phyloP scores from a whole-genome alignment of 306 rosid genomes.

The Fragaria iinumae region DNA sequence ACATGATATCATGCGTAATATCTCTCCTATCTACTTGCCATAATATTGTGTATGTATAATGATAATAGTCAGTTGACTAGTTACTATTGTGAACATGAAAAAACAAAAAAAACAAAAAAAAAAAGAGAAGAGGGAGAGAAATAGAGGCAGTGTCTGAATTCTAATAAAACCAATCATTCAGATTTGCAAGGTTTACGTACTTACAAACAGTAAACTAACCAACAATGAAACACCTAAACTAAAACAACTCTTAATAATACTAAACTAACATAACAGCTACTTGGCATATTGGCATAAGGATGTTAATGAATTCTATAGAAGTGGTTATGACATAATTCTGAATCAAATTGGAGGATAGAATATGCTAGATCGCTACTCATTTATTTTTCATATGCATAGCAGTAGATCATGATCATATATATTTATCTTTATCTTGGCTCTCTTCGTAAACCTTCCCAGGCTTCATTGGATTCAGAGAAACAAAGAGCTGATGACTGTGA shows the following conservation, averaged over 20 bases:
- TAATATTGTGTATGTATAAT: not conserved
- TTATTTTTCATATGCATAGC: slow-evolving; percentile 13
- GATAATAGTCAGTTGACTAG: not conserved
- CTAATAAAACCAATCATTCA: not conserved
- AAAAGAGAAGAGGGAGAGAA: not conserved
- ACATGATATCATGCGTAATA: not conserved
- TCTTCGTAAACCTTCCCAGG: slow-evolving; percentile 25
- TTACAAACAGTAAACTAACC: not conserved
- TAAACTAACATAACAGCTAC: not conserved
- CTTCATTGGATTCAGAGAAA: slow-evolving; percentile 54
- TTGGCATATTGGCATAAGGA: not conserved
- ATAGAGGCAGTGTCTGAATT: not conserved
- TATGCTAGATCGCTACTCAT: not conserved
- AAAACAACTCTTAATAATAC: not conserved
- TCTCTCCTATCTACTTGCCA: not conserved
- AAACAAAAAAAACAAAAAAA: not conserved
- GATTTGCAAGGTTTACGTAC: not conserved
- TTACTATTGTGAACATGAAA: not conserved
- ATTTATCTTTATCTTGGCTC: slow-evolving; percentile 20
- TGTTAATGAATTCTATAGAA: not conserved
- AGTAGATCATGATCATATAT: slow-evolving; percentile 18
- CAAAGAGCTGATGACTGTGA: slow-evolving; percentile 55
- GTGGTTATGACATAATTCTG: not conserved
- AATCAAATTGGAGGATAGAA: not conserved
- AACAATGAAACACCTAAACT: not conserved